phyloP scores from a whole-genome alignment of 2,329 filamentous ascomycete species.

The Pseudogymnoascus sp. region DNA sequence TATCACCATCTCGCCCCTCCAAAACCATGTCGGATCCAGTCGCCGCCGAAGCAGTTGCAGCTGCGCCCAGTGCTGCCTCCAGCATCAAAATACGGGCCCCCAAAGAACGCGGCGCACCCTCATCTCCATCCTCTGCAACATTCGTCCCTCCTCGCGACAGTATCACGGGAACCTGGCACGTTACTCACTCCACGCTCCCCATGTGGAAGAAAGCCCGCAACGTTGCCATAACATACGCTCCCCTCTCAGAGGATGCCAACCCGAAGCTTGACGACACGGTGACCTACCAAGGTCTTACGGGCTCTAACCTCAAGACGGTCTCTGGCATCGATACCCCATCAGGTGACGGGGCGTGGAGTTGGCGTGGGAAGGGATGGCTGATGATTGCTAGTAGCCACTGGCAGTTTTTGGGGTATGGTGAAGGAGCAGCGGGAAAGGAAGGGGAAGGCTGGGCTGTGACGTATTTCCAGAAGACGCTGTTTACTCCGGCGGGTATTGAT shows the following conservation, averaged over 20 bases:
- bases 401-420: constrained; percentile 73
- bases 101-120: background rate
- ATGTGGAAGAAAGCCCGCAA: constrained; percentile 80
- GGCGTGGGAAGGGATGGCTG: constrained; percentile 71
- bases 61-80: background rate
- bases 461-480: constrained; percentile 75
- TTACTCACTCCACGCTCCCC: constrained; percentile 66
- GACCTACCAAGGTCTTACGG: constrained; percentile 52
- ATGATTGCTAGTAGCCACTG: constrained; percentile 67
- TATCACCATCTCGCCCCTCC: background rate
- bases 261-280: constrained; percentile 62
- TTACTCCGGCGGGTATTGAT: constrained; percentile 76
- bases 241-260: constrained; percentile 33
- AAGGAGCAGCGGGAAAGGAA: constrained; percentile 26
- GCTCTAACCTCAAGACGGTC: constrained; percentile 49
- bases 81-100: background rate
- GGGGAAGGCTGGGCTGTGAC: constrained; percentile 65
- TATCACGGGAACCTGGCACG: constrained; percentile 61
- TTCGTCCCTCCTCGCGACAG: constrained; percentile 40
- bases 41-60: background rate
- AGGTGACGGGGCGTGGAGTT: constrained; percentile 52
- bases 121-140: constrained; percentile 27
- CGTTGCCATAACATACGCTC: constrained; percentile 68
- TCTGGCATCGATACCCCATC: constrained; percentile 53
- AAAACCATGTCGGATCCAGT: background rate